These are phyloP conservation scores for Nectriaceae sp. DNA, from an alignment of 2,329 filamentous ascomycete species.

Conservation along the genomic window DNA sequence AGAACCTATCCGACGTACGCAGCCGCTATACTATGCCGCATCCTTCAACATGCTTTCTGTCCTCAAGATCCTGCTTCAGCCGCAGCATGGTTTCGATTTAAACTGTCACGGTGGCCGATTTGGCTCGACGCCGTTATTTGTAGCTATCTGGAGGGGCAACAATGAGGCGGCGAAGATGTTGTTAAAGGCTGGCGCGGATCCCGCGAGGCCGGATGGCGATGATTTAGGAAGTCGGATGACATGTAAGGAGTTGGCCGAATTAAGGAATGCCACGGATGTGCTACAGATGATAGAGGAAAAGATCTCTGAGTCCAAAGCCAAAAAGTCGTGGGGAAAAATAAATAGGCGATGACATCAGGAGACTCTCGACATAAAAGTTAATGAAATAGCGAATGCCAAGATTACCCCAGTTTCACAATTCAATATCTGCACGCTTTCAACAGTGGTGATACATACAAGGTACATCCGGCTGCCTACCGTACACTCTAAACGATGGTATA, in stretches of 20 bases:
- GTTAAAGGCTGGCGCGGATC: constrained; percentile 25
- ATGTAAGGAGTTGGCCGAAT: neutral
- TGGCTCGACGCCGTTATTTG: constrained; percentile 21
- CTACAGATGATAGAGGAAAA: neutral
- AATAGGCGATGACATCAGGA: neutral
- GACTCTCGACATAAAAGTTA: no score
- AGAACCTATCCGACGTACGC: constrained; percentile 12
- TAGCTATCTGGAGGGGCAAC: constrained; percentile 21
- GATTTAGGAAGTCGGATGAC: neutral
- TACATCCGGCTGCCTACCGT: constrained; percentile 32
- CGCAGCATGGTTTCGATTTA: constrained; percentile 17
- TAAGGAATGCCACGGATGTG: neutral
- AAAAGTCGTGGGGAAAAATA: constrained; percentile 7
- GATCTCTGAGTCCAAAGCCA: constrained; percentile 2
- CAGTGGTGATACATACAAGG: constrained; percentile 31
- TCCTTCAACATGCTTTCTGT: constrained; percentile 28
- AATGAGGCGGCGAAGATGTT: constrained; percentile 23
- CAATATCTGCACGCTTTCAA: constrained; percentile 22
- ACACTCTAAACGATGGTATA: constrained; percentile 34
- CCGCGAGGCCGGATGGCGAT: constrained; percentile 4
- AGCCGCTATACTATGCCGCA: constrained; percentile 27
- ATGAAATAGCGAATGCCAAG: no score
- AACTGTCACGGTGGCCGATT: constrained; percentile 21
- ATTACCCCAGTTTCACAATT: no score
- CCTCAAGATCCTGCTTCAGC: constrained; percentile 18